A percentile compares a stretch with the other conserved stretches of the same genome.
phyloP scores from a whole-genome alignment of 2,329 filamentous ascomycete species.

The Aspergillus intermedius region DNA sequence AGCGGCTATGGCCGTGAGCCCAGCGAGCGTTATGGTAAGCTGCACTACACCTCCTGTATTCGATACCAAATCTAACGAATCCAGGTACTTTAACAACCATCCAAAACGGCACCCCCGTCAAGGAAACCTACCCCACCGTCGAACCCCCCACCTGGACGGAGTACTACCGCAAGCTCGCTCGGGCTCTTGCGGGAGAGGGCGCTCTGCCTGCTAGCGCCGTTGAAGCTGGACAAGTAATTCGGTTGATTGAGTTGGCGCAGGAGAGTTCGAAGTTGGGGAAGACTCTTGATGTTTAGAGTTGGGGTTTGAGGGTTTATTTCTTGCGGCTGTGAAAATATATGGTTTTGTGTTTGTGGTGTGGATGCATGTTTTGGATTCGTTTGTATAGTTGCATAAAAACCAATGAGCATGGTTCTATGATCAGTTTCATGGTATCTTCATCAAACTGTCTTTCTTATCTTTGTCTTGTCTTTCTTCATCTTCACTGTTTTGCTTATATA shows the following conservation, averaged over 20 bases:
- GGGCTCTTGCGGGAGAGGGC: conserved; percentile 48
- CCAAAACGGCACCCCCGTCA: conserved; percentile 46
- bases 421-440: too few relatives aligned
- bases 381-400: too few relatives aligned
- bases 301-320: too few relatives aligned
- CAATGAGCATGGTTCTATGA: too few relatives aligned
- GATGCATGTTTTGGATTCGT: too few relatives aligned
- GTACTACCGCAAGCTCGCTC: conserved; percentile 56
- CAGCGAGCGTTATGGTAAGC: conserved; percentile 49
- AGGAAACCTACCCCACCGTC: conserved; percentile 51
- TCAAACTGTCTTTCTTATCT: too few relatives aligned
- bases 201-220: conserved; percentile 49
- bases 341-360: too few relatives aligned
- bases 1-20: conserved; percentile 60
- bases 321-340: too few relatives aligned
- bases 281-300: conserved; percentile 35
- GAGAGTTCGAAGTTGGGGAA: conserved; percentile 48
- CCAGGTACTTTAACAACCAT: conserved; percentile 48
- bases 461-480: too few relatives aligned
- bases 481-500: too few relatives aligned
- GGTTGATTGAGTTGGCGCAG: conserved; percentile 50
- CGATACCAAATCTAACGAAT: neutral
- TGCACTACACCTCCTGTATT: neutral
- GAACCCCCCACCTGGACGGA: conserved; percentile 62
- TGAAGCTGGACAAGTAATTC: conserved; percentile 49